Evolutionary conservation across 2,329 filamentous ascomycete genomes (phyloP).

Genomic region (Colletotrichum scovillei): DNA sequence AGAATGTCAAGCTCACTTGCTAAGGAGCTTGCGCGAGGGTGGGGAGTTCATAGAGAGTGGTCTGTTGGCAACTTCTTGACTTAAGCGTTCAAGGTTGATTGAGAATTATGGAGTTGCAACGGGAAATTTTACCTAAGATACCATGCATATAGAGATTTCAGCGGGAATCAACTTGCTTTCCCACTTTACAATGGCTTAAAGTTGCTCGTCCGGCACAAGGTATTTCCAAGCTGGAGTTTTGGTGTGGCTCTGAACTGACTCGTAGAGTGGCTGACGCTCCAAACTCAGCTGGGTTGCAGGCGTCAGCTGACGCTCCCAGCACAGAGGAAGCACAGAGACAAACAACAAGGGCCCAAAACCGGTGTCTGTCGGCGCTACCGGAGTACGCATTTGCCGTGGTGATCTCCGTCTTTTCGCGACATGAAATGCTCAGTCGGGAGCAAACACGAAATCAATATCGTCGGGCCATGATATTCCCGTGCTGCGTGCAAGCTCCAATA

Average conservation of each 20-base stretch:
- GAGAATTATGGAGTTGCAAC: too few relatives aligned
- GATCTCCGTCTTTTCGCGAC: background rate
- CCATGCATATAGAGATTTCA: background rate
- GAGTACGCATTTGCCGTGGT: background rate
- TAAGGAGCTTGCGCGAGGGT: background rate
- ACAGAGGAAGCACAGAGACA: background rate
- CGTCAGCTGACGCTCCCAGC: background rate
- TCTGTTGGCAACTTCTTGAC: too few relatives aligned
- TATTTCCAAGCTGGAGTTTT: background rate
- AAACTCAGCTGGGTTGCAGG: background rate
- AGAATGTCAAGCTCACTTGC: slow-evolving; percentile 11
- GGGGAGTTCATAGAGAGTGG: too few relatives aligned
- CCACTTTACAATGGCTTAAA: background rate
- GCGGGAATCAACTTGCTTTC: background rate
- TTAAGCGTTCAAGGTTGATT: too few relatives aligned
- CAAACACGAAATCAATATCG: background rate
- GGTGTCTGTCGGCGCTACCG: background rate
- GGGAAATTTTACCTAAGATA: too few relatives aligned
- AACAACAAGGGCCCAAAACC: too few relatives aligned
- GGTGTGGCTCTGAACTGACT: background rate
- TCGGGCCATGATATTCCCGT: background rate
- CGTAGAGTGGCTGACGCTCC: background rate
- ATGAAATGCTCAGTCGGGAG: background rate
- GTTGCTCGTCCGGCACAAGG: background rate
- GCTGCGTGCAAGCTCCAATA: too few relatives aligned